Percentiles rank a stretch among this genome's conserved stretches.
Evolutionary conservation across 2,329 filamentous ascomycete species (phyloP).

Genomic region (Penicillium sp.): DNA sequence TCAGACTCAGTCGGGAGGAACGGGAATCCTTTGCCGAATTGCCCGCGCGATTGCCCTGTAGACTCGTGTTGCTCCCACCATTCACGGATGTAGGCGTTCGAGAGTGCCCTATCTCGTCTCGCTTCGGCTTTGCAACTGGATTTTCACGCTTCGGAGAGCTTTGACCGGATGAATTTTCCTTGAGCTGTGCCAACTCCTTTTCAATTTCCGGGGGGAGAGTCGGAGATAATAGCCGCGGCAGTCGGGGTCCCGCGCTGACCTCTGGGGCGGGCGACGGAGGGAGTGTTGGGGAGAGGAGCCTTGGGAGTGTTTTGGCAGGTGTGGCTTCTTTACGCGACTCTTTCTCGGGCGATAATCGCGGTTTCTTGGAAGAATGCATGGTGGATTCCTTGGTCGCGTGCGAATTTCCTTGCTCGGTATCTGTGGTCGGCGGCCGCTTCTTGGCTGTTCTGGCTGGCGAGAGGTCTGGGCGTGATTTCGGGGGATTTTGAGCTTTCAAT

Average conservation of each 20-base stretch:
- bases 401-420: slow-evolving; percentile 21
- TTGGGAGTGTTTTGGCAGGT: slow-evolving; percentile 36
- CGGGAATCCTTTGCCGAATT: slow-evolving; percentile 14
- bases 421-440: slow-evolving; percentile 35
- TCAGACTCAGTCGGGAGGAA: slow-evolving; percentile 37
- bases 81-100: slow-evolving; percentile 13
- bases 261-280: slow-evolving; percentile 36
- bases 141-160: slow-evolving; percentile 29
- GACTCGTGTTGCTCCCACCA: slow-evolving; percentile 13
- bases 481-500: slow-evolving; percentile 11
- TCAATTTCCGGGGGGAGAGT: slow-evolving; percentile 61
- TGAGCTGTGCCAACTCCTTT: slow-evolving; percentile 53
- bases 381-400: slow-evolving; percentile 27
- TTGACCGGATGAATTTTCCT: slow-evolving; percentile 38
- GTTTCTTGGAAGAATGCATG: slow-evolving; percentile 44
- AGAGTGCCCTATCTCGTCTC: slow-evolving; percentile 10
- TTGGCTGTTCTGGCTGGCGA: slow-evolving; percentile 27
- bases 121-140: slow-evolving; percentile 22
- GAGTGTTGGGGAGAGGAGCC: slow-evolving; percentile 46
- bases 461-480: slow-evolving; percentile 20
- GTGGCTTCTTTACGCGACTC: slow-evolving; percentile 32
- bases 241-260: slow-evolving; percentile 38
- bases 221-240: slow-evolving; percentile 61
- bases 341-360: slow-evolving; percentile 43
- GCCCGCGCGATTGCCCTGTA: slow-evolving; percentile 12